Base-by-base conservation (phyloP, 331 rosid genomes). In the Saraca asoca region DNA sequence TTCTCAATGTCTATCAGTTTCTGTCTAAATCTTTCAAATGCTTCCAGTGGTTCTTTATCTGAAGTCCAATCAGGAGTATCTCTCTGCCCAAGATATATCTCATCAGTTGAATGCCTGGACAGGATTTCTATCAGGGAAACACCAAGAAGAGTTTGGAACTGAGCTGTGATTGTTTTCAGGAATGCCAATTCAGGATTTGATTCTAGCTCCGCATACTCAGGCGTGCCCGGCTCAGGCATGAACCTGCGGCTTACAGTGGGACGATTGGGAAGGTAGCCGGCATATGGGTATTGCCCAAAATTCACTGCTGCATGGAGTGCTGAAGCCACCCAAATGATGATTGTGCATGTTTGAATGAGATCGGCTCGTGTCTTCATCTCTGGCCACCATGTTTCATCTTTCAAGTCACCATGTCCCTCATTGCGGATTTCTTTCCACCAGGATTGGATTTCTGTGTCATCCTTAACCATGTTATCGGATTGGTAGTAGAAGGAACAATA, bases 231-330 rank as follows among this genome's bases (percentile, higher is more conserved):
- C 82, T 90, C 97, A 0, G 98, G 98, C 98, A 94, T 86, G 87
- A 94, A 90, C 52, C 92, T 83, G 6, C 98, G 95, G 69, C 96
- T 94, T 44, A 90, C 85, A 0, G 97, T 94, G 35, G 98, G 98
- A 17, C 98, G 95, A 62, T 94, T 94, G 0, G 96, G 97, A 59
- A 94, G 92, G 75, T 78, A 90, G 1, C 98, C 98, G 5, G 96
- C 98, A 45, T 88, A 94, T 16, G 96, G 88, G 70, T 90, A 93
- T 31, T 93, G 97, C 58, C 98, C 97, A 60, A 93, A 93, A 46
- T 93, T 93, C 18, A 93, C 97, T 0, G 98, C 98, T n/a, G 98
- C 98, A 64, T 94, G 98, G 10, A 86, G 83, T 5, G 98, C 98
- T 11, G 98, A 94, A 48, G 97, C 98, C 31, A 90, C 53, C 98